phyloP scores from a whole-genome alignment of 2,329 filamentous ascomycete genomes.

The Periconia macrospinosa region DNA sequence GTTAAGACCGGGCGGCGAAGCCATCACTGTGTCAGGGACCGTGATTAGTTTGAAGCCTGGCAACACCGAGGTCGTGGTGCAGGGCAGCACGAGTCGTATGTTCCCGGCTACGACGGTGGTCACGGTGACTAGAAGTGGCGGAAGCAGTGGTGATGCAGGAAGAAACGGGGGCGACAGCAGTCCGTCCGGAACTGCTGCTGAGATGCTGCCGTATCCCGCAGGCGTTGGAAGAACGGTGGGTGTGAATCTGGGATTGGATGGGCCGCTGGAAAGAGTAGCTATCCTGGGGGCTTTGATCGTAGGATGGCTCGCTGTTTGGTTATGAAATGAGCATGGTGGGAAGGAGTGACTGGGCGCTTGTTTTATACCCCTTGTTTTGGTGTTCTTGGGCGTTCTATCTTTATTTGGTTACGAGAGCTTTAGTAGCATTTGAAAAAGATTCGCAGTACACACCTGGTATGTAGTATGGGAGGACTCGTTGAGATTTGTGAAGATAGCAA shows the following conservation, averaged over 20 bases:
- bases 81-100: constrained; percentile 25
- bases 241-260: constrained; percentile 3
- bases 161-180: background rate
- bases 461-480: background rate
- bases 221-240: background rate
- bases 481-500: too few relatives aligned
- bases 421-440: background rate
- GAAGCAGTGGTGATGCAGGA: background rate
- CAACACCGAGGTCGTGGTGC: constrained; percentile 30
- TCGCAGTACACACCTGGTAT: too few relatives aligned
- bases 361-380: background rate
- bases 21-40: constrained; percentile 36
- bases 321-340: constrained; percentile 8
- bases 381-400: background rate
- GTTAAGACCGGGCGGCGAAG: constrained; percentile 40
- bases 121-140: constrained; percentile 13
- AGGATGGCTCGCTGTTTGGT: constrained; percentile 17
- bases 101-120: constrained; percentile 25
- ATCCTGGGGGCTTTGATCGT: constrained; percentile 16
- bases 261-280: constrained; percentile 13
- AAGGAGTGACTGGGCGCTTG: background rate
- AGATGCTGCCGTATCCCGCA: constrained; percentile 12
- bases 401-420: background rate
- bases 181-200: background rate
- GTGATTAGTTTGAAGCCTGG: constrained; percentile 33